Conservation (phyloP, 331 rosid species). For the Pyracantha coccinea region DNA sequence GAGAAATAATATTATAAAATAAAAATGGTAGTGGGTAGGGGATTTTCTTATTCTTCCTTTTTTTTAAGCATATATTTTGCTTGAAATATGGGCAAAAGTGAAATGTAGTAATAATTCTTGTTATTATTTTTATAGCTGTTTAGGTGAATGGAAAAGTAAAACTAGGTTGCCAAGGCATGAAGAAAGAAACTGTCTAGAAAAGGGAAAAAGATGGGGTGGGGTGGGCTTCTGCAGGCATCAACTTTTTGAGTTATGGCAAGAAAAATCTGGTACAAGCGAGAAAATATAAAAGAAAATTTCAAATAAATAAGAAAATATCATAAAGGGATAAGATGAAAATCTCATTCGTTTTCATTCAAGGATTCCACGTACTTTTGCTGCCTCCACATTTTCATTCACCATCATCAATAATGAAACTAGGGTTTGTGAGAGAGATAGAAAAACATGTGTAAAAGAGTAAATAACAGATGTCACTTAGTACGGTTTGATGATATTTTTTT, state of each 20-base stretch:
- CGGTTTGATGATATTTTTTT: no score
- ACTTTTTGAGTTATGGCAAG: conserved; percentile 22
- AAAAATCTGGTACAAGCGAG: conserved; percentile 10
- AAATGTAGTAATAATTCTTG: conserved; percentile 42
- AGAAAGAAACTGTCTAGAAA: conserved; percentile 59
- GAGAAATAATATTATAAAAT: conserved; percentile 31
- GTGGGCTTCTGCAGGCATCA: conserved; percentile 44
- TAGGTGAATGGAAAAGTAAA: conserved; percentile 76
- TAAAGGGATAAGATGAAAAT: conserved; percentile 1
- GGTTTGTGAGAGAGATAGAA: no score
- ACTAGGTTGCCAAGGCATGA: conserved; percentile 81
- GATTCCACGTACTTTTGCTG: conserved; percentile 8
- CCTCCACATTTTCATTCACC: conserved; percentile 14
- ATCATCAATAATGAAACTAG: neutral
- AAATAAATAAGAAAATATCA: neutral
- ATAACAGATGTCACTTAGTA: no score
- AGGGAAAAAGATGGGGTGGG: conserved; percentile 29
- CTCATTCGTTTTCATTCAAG: conserved; percentile 2
- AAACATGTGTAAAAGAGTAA: no score
- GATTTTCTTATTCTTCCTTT: conserved; percentile 40
- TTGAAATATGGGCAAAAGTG: conserved; percentile 40
- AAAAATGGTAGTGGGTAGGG: conserved; percentile 33
- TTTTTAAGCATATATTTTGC: conserved; percentile 24
- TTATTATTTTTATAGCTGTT: conserved; percentile 20
- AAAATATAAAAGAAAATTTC: neutral